Evolutionary conservation across 148 eudicot species (phyloP).

Genomic region (Dianthus caryophyllus): DNA sequence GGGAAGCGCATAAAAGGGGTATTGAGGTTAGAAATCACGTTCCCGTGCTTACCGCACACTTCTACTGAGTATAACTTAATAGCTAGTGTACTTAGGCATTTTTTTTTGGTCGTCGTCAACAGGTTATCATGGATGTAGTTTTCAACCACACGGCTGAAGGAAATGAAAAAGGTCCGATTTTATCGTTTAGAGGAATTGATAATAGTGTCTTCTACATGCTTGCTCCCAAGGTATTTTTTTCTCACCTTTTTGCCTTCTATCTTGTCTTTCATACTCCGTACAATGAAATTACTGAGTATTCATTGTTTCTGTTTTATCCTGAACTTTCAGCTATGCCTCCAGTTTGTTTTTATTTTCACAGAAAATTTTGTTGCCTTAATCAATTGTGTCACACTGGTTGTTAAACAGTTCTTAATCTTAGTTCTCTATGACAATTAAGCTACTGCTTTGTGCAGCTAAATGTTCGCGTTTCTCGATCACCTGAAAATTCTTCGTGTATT

Average conservation of each 20-base stretch:
- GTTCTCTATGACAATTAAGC: neutral
- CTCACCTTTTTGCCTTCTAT: neutral
- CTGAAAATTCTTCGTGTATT: neutral
- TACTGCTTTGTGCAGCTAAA: neutral
- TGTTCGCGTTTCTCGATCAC: neutral
- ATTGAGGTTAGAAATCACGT: slow-evolving; percentile 66
- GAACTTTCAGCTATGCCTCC: neutral
- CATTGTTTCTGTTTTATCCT: neutral
- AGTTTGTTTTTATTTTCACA: neutral
- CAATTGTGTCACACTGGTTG: neutral
- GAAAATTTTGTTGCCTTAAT: neutral
- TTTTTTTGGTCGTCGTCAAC: slow-evolving; percentile 16
- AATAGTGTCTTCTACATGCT: slow-evolving; percentile 94
- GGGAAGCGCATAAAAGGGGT: slow-evolving; percentile 93
- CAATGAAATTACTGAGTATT: neutral
- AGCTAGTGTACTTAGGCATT: slow-evolving; percentile 12
- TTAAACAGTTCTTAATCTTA: neutral
- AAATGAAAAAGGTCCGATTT: slow-evolving; percentile 83
- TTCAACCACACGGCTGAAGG: slow-evolving; percentile 99
- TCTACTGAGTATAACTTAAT: neutral
- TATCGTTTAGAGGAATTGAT: slow-evolving; percentile 93
- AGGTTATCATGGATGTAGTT: slow-evolving; percentile 99
- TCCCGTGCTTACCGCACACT: slow-evolving; percentile 4
- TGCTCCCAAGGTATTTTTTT: slow-evolving; percentile 77
- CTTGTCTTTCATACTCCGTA: neutral